Percentiles rank a stretch among this genome's conserved stretches.
These are phyloP conservation scores for Panus rudis DNA, from an alignment of 768 basidiomycete genomes.

Conservation along the genomic window DNA sequence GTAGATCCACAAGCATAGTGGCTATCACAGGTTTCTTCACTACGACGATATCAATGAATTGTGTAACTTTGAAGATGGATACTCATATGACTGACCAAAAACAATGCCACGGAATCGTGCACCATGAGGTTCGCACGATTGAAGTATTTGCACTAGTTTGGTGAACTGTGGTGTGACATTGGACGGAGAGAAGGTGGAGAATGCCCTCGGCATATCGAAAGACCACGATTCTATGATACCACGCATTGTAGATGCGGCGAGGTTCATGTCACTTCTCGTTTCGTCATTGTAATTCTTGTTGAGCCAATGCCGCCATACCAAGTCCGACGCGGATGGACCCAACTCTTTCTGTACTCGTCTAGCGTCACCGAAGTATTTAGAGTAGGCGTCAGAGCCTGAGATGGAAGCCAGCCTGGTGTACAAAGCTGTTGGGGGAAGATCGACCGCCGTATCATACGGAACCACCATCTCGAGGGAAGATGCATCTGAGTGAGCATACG, in stretches of 20 bases:
- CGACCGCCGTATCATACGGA: constrained; percentile 38
- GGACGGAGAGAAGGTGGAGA: constrained; percentile 47
- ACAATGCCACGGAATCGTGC: constrained; percentile 59
- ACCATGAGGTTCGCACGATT: constrained; percentile 44
- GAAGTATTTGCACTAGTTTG: constrained; percentile 52
- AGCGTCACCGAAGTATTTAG: constrained; percentile 41
- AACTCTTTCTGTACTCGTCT: constrained; percentile 43
- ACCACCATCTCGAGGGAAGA: constrained; percentile 38
- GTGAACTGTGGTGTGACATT: constrained; percentile 68
- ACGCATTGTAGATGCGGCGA: constrained; percentile 15
- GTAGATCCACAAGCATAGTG: constrained; percentile 48
- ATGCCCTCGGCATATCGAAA: constrained; percentile 57
- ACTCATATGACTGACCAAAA: constrained; percentile 39
- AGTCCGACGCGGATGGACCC: constrained; percentile 62
- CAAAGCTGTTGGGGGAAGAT: constrained; percentile 33
- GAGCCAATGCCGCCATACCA: constrained; percentile 57
- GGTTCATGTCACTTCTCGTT: constrained; percentile 7
- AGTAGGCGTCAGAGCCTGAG: constrained; percentile 32
- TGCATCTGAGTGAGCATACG: too few relatives aligned
- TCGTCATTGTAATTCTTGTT: constrained; percentile 31
- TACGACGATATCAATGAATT: constrained; percentile 27
- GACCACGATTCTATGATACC: constrained; percentile 51
- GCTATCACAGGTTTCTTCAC: constrained; percentile 51
- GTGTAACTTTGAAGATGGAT: constrained; percentile 6
- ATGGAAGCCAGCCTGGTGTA: constrained; percentile 41